phyloP scores from a whole-genome alignment of 129 eudicot species.

The Gnaphalium uliginosum region DNA sequence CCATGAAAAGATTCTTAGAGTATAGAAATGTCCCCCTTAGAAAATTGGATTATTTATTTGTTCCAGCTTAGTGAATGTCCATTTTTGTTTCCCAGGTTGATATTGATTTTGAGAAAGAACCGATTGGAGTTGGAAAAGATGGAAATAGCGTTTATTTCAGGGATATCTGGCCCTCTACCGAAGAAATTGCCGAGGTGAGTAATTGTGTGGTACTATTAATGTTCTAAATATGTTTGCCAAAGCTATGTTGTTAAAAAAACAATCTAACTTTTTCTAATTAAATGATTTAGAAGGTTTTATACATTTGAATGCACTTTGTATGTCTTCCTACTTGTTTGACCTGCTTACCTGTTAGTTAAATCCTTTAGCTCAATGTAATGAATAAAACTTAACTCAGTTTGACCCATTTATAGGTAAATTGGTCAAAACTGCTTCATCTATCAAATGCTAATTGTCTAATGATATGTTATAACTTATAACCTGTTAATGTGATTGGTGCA shows the following conservation, averaged over 20 bases:
- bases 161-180: conserved; percentile 91
- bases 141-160: conserved; percentile 85
- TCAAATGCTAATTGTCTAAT: not conserved
- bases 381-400: not conserved
- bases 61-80: conserved; percentile 5
- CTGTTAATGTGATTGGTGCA: conserved; percentile 26
- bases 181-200: conserved; percentile 77
- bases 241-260: not conserved
- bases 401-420: not conserved
- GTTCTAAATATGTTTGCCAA: not conserved
- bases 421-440: not conserved
- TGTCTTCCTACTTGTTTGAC: not conserved
- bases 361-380: not conserved
- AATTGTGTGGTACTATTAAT: not conserved
- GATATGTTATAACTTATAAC: conserved; percentile 2
- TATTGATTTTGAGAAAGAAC: conserved; percentile 95
- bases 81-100: conserved; percentile 61
- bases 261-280: not conserved
- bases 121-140: conserved; percentile 90
- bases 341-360: not conserved
- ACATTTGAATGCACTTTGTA: not conserved
- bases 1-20: not conserved
- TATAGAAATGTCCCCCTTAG: not conserved
- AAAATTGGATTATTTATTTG: not conserved
- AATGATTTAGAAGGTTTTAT: not conserved